A percentile compares a stretch with the other conserved stretches of the same genome.
Evolutionary conservation across 495 filamentous ascomycete species (phyloP).

Genomic region (Friedmanniomyces simplex): DNA sequence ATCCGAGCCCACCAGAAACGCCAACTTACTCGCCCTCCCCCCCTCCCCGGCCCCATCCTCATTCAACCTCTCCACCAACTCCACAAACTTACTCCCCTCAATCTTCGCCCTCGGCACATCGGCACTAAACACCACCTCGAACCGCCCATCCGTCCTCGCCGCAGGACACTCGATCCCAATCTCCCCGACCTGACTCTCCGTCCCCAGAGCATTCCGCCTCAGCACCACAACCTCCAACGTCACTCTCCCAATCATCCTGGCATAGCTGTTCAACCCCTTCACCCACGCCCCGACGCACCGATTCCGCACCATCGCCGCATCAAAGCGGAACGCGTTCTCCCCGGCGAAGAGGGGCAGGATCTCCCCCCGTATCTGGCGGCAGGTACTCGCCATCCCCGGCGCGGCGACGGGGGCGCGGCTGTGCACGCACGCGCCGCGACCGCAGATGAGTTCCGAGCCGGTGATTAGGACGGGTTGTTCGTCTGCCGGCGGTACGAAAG

Average conservation of each 20-base stretch:
- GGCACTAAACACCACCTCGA: background rate
- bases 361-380: slow-evolving; percentile 5
- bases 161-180: slow-evolving; percentile 1
- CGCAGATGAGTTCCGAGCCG: slow-evolving; percentile 3
- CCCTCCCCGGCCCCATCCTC: background rate
- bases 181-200: background rate
- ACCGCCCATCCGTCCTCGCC: slow-evolving; percentile 1
- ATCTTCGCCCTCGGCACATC: background rate
- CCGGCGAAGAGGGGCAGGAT: slow-evolving; percentile 11
- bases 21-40: background rate
- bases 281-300: slow-evolving; percentile 1
- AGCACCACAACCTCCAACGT: background rate
- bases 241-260: background rate
- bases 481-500: background rate
- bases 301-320: slow-evolving; percentile 7
- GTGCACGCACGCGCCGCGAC: slow-evolving; percentile 1
- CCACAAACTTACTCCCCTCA: background rate
- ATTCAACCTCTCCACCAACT: background rate
- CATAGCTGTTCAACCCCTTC: background rate
- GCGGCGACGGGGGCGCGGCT: background rate
- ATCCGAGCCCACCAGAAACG: background rate
- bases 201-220: background rate
- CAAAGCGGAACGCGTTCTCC: slow-evolving; percentile 10
- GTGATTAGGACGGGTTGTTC: slow-evolving; percentile 2
- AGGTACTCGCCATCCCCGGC: slow-evolving; percentile 8